Percentiles rank a stretch among this genome's conserved stretches.
These are phyloP conservation scores for Coffea canephora DNA, from an alignment of 257 asterid species.

Conservation along the genomic window DNA sequence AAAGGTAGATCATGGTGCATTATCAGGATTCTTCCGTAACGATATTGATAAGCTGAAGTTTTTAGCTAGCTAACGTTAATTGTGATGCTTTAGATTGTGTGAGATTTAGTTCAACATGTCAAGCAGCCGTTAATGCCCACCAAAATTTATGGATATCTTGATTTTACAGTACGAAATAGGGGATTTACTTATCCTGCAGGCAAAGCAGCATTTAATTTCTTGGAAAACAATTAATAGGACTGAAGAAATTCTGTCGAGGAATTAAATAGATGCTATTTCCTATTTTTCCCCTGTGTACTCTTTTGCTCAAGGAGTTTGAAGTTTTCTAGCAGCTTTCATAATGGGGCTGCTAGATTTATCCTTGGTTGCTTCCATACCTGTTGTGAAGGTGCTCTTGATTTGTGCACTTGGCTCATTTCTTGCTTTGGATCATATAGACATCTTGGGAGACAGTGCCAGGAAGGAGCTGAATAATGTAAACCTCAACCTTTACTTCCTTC, in stretches of 20 bases:
- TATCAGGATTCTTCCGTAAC: background rate
- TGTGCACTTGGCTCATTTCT: slow-evolving; percentile 1
- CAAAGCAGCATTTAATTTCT: too few relatives aligned
- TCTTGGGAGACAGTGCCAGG: slow-evolving; percentile 13
- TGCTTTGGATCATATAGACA: slow-evolving; percentile 14
- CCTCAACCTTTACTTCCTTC: background rate
- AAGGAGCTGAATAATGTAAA: slow-evolving; percentile 18
- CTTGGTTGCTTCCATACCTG: slow-evolving; percentile 9
- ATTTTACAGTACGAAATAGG: too few relatives aligned
- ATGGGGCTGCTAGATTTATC: slow-evolving; percentile 14
- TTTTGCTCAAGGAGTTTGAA: background rate
- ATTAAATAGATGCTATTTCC: background rate
- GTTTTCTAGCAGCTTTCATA: background rate
- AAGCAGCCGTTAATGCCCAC: background rate
- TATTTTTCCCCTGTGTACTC: background rate
- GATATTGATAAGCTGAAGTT: background rate
- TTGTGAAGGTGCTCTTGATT: slow-evolving; percentile 11
- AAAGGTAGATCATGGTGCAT: background rate
- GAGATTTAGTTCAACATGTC: background rate
- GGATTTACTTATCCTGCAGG: too few relatives aligned
- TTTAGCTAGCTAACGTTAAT: too few relatives aligned
- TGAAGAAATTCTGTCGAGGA: too few relatives aligned
- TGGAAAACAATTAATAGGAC: too few relatives aligned
- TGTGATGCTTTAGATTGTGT: too few relatives aligned
- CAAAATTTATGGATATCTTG: too few relatives aligned